Conservation (phyloP, 352 stramenopile genomes). For the Globisporangium cederbergense region DNA sequence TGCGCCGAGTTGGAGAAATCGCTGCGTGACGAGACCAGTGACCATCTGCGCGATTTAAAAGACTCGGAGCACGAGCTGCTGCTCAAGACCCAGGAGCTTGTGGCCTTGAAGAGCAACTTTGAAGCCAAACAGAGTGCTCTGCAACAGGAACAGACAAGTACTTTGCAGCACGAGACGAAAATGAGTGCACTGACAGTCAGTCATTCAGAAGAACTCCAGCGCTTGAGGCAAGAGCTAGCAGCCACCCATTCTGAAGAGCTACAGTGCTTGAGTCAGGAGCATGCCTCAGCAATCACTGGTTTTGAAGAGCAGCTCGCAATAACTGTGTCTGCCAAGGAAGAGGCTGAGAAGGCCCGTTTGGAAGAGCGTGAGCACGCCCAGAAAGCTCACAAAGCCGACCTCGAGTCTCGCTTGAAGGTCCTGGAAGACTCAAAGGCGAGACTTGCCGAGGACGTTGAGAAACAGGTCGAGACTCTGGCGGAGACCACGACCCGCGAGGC, state of each 20-base stretch:
- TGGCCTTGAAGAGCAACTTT: background rate
- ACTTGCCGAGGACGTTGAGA: constrained; percentile 8
- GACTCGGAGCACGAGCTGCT: constrained; percentile 1
- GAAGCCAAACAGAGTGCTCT: background rate
- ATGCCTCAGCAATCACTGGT: background rate
- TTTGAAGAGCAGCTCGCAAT: background rate
- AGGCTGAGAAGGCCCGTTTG: background rate
- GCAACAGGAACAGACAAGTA: background rate
- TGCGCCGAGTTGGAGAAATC: background rate
- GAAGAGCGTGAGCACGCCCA: background rate
- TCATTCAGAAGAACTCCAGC: background rate
- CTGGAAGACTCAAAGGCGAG: background rate
- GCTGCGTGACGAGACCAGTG: background rate
- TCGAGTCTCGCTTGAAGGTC: background rate
- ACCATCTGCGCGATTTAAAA: background rate
- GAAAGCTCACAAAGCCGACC: background rate
- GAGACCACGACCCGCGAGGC: constrained; percentile 9
- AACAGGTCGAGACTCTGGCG: background rate
- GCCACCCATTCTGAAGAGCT: background rate
- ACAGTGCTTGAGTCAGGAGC: background rate
- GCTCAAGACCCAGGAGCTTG: constrained; percentile 2
- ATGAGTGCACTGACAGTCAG: background rate
- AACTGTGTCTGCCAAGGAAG: background rate
- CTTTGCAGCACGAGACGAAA: background rate
- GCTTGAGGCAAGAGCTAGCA: background rate